Conservation (phyloP, 768 basidiomycete genomes). For the Mycena rosella region DNA sequence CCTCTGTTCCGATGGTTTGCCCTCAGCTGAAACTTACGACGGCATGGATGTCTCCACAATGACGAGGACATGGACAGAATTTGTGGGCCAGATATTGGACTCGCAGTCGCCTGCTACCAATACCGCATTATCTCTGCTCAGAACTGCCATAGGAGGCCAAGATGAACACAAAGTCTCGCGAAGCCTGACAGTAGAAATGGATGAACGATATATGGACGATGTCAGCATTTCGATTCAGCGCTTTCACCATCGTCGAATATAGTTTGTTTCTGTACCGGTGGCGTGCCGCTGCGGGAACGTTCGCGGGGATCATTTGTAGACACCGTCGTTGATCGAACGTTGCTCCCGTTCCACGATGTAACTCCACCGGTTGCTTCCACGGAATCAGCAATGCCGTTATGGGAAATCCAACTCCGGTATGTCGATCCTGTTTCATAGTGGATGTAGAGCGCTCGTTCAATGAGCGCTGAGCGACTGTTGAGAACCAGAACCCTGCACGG, state of each 20-base stretch:
- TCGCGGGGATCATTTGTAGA: conserved; percentile 39
- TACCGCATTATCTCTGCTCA: conserved; percentile 53
- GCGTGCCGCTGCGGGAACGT: conserved; percentile 54
- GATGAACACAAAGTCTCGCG: conserved; percentile 51
- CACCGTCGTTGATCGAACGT: conserved; percentile 11
- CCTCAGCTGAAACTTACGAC: conserved; percentile 48
- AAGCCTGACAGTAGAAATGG: conserved; percentile 59
- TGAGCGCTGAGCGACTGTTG: not conserved
- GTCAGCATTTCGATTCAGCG: conserved; percentile 61
- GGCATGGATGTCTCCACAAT: conserved; percentile 42
- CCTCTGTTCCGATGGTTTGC: conserved; percentile 59
- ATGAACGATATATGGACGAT: conserved; percentile 61
- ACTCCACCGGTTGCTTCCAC: not conserved
- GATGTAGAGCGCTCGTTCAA: not conserved
- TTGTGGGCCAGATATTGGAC: conserved; percentile 38
- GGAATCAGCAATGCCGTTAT: not conserved
- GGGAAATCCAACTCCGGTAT: not conserved
- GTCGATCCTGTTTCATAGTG: not conserved
- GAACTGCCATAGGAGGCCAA: conserved; percentile 57
- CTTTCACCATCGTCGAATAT: conserved; percentile 36
- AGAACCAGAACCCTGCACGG: no score
- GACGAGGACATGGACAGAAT: conserved; percentile 49
- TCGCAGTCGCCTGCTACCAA: conserved; percentile 40
- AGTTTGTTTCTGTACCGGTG: conserved; percentile 38
- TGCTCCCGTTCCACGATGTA: conserved; percentile 2